These are phyloP conservation scores for Cyamopsis tetragonoloba DNA, from an alignment of 306 rosid genomes.

Conservation along the genomic window DNA sequence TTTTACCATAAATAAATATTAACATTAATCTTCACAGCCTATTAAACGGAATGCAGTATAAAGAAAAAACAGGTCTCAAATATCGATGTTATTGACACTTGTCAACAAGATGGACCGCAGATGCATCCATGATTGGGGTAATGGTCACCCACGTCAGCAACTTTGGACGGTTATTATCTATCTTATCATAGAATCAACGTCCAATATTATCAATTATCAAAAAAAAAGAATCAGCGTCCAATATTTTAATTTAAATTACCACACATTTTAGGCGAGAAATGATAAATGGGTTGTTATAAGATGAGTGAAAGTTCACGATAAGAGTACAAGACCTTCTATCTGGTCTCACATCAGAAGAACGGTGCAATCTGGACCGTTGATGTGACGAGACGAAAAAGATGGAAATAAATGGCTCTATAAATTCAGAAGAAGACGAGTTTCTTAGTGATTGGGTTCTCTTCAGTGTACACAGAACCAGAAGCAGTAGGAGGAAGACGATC, in stretches of 20 bases:
- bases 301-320: conserved; percentile 18
- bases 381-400: not conserved
- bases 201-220: conserved; percentile 1
- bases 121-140: conserved; percentile 33
- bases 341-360: conserved; percentile 14
- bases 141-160: conserved; percentile 35
- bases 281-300: not conserved
- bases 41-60: not conserved
- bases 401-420: conserved; percentile 25
- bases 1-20: not conserved
- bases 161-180: conserved; percentile 23
- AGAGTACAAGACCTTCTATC: not conserved
- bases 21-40: not conserved
- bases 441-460: conserved; percentile 22
- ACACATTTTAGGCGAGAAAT: not conserved
- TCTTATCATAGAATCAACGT: conserved; percentile 18
- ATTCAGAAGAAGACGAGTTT: conserved; percentile 21
- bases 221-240: not conserved
- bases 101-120: conserved; percentile 21
- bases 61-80: not conserved
- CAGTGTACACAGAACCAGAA: conserved; percentile 17
- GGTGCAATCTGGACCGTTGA: conserved; percentile 33
- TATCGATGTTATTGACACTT: conserved; percentile 29
- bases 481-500: conserved; percentile 1
- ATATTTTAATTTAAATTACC: not conserved